Evolutionary conservation across 2,329 filamentous ascomycete genomes (phyloP), one percentile per base, ranked within the genome.

Genomic region (Dactylellina haptotyla): DNA sequence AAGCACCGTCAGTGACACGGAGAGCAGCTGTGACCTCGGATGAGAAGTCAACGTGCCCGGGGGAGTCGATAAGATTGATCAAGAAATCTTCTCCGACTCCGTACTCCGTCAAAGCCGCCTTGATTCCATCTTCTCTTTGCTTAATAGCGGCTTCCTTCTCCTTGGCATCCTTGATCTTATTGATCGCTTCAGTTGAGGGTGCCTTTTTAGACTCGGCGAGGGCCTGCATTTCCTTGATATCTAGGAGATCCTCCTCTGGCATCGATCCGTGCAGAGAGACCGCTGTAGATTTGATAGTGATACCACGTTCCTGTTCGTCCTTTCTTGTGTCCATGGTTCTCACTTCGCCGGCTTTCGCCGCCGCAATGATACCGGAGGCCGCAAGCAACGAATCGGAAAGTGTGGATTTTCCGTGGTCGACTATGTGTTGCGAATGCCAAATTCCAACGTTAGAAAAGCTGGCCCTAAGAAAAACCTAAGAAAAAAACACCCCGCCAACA

Each of bases 351-450:
- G 95, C 95, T 87, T 98, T 98, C 80, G 92, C 92, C 80, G 92
- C 91, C 80, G 95, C 98, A 83, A 99, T 97, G 82, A 99, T 99
- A 94, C 95, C 95, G 81, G 94, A 94, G 86, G 96, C 95, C 86
- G 96, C 93, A 83, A 99, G 91, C 79, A 99, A 92, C 80, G 95
- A 98, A 86, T 99, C 95, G 89, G 94, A 97, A 81, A 99, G 89
- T 83, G 95, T 99, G 80, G 95, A 99, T 86, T 99, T 99, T 87
- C 95, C 95, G 89, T 99, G 95, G 85, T 99, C 95, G 89, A 99
- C 88, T 88, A 39, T 54, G 67, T 65, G 67, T 72, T 72, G 67
- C 16, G 51, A 43, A 20, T 25, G 48, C 41, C 32, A 30, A 56
- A 51, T 62, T 54, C 37, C 61, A 65, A 65, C 61, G 37, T 65